Evolutionary conservation across 306 rosid genomes (phyloP), one percentile per base, ranked within the genome.

Genomic region (Spatholobus suberectus): DNA sequence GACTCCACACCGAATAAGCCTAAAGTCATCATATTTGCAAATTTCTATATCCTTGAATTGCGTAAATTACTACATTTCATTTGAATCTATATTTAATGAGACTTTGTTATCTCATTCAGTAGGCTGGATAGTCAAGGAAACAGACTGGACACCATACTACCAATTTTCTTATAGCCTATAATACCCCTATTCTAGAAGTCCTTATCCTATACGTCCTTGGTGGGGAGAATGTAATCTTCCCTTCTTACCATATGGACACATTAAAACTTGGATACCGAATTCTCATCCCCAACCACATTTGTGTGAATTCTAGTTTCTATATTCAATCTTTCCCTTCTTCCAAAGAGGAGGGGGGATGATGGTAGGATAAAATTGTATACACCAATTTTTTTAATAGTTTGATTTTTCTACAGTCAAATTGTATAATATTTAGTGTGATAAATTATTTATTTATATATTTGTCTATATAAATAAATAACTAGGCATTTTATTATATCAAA

Each of bases 61-160:
- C 76, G 82, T 86, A 75, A 72, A 63, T 81, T 78, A 75, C 75
- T 78, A 46, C 70, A 77, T 66, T 83, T 81, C 26, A 32, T 54
- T 73, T 84, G 75, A 40, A 68, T 49, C 18, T 26, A 8, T 37
- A 84, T 73, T 84, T 38, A 84, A 51, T 74, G 80, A 38, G 80
- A 78, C 86, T 69, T 74, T 18, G 79, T 85, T 68, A 43, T 78
- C 88, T 46, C 71, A 74, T 81, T 52, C 62, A 81, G 82, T 68
- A 23, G 84, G 82, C 85, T 78, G 77, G 52, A 62, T 80, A 83
- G 89, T 86, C 89, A 89, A 86, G 91, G 76, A 66, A 81, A 86
- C 87, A 81, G 89, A 86, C 89, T 70, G 87, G 89, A 80, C 81
- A 77, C 83, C 90, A 78, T 38, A 65, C 27, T 38, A 65, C 27